Evolutionary conservation across 192 early-diverging fungal species (phyloP).

Genomic region (Entomortierella lignicola): DNA sequence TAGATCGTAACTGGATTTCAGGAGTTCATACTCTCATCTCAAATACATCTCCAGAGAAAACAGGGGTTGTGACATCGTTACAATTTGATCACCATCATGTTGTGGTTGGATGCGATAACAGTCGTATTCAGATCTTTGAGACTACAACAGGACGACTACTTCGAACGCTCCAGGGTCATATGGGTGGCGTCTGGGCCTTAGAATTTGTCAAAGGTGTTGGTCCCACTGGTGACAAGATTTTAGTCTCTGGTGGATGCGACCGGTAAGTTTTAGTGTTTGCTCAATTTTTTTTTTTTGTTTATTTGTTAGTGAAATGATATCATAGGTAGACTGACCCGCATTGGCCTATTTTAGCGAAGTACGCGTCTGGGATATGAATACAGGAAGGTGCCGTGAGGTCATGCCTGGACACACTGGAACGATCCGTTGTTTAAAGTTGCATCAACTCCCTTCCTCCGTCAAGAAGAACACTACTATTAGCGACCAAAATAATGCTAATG

Average conservation of each 20-base stretch:
- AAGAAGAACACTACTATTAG: not conserved
- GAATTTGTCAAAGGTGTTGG: conserved; percentile 80
- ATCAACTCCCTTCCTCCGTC: conserved; percentile 6
- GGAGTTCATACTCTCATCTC: conserved; percentile 57
- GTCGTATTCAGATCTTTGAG: conserved; percentile 93
- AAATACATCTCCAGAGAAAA: conserved; percentile 54
- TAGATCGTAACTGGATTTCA: conserved; percentile 63
- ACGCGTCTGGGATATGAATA: conserved; percentile 95
- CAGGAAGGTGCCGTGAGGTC: conserved; percentile 86
- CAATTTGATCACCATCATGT: conserved; percentile 95
- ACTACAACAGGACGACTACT: conserved; percentile 76
- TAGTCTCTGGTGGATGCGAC: conserved; percentile 97
- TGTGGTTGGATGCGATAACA: conserved; percentile 94
- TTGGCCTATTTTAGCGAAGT: conserved; percentile 70
- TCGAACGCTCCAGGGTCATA: conserved; percentile 83
- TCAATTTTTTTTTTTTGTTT: not conserved
- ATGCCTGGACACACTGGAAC: conserved; percentile 96
- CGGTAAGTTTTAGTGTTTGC: conserved; percentile 62
- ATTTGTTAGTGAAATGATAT: conserved; percentile 5
- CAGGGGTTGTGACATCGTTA: conserved; percentile 90
- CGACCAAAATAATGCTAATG: not conserved
- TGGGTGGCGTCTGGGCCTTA: conserved; percentile 97
- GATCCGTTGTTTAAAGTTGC: conserved; percentile 93
- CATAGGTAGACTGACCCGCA: not conserved
- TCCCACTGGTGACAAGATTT: conserved; percentile 66